Conservation (phyloP, 495 filamentous ascomycete genomes). For the Jackrogersella multiformis region DNA sequence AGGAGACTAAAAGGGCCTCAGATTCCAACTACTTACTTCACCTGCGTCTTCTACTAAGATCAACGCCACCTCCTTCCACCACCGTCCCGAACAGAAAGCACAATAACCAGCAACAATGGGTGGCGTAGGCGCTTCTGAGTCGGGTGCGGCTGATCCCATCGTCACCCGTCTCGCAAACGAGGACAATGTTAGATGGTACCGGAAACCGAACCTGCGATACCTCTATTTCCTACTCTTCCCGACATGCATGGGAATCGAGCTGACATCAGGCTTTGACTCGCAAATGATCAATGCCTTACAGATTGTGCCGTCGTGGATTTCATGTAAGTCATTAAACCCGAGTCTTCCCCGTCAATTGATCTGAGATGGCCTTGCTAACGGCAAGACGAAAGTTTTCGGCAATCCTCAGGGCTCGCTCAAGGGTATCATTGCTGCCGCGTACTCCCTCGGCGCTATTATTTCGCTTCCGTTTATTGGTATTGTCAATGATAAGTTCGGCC, state of each 20-base stretch:
- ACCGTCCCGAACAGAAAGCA: neutral
- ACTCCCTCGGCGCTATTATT: constrained; percentile 65
- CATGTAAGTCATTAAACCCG: constrained; percentile 57
- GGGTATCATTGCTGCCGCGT: constrained; percentile 57
- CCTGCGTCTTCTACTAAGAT: neutral
- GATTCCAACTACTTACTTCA: neutral
- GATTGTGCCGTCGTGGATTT: constrained; percentile 65
- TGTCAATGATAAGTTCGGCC: constrained; percentile 66
- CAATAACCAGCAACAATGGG: constrained; percentile 23
- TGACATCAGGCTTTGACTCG: constrained; percentile 72
- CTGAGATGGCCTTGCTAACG: neutral
- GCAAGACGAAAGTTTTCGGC: constrained; percentile 45
- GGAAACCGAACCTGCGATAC: constrained; percentile 68
- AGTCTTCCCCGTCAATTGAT: neutral
- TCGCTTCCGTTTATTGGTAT: constrained; percentile 66
- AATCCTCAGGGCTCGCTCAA: constrained; percentile 53
- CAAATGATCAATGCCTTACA: constrained; percentile 73
- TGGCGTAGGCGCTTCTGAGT: constrained; percentile 32
- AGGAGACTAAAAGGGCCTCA: constrained; percentile 5
- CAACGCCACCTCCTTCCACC: neutral
- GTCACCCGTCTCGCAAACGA: constrained; percentile 57
- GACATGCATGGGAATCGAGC: constrained; percentile 71
- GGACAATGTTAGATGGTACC: constrained; percentile 66
- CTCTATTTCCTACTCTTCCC: constrained; percentile 73
- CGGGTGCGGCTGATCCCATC: constrained; percentile 50